Evolutionary conservation across 1,284 basidiomycete species (phyloP).

Genomic region (Exobasidium cylindrosporum): DNA sequence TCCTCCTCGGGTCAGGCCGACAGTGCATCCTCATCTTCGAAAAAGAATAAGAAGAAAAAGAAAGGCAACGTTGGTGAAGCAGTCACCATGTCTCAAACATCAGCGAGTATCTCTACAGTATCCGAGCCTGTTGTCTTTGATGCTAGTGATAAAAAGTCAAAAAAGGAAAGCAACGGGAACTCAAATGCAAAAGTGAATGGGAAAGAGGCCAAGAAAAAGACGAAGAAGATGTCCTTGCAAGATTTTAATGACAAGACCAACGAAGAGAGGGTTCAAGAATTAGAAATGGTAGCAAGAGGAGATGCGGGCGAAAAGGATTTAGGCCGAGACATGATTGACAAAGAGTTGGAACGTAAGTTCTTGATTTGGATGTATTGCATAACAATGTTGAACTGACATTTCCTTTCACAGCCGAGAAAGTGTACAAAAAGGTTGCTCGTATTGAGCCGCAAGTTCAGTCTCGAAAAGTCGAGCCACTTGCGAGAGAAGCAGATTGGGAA

Average conservation of each 20-base stretch:
- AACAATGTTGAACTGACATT: neutral
- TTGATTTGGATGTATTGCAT: neutral
- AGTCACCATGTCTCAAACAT: too few relatives aligned
- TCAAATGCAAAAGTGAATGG: neutral
- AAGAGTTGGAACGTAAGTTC: conserved; percentile 2
- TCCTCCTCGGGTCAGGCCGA: neutral
- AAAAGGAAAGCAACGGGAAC: neutral
- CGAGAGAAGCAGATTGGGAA: neutral
- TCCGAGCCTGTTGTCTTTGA: too few relatives aligned
- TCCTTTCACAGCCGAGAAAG: conserved; percentile 3
- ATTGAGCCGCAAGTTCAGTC: neutral
- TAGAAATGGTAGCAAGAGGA: neutral
- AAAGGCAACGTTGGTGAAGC: too few relatives aligned
- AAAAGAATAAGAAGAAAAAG: neutral
- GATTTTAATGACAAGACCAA: conserved; percentile 3
- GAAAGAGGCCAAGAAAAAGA: neutral
- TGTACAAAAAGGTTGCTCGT: neutral
- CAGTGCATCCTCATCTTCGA: neutral
- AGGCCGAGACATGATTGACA: neutral
- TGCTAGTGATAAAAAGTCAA: too few relatives aligned
- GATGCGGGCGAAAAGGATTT: neutral
- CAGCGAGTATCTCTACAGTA: too few relatives aligned
- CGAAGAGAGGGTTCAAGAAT: neutral
- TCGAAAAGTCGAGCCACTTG: neutral
- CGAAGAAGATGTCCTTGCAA: neutral